Evolutionary conservation across 1,139 yeast genomes (phyloP), one percentile per base, ranked within the genome.

Genomic region (Pichia terricola): DNA sequence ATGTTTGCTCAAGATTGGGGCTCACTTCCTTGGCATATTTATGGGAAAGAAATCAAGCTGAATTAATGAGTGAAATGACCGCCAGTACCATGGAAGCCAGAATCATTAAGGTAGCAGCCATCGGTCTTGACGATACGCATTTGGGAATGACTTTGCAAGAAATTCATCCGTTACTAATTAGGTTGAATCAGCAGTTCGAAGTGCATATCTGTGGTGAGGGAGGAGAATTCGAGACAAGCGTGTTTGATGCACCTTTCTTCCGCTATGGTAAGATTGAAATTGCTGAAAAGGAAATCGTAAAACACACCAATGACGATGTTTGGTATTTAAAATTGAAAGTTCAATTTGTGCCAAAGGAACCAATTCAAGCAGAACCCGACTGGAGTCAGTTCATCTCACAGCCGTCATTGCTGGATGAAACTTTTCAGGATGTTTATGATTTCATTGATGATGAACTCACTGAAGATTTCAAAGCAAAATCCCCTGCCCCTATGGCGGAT

Each of bases 131-230:
- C 43, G 68, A 72, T 9, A 59, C 58, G 1, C 87, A 88, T 63
- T 67, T 91, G 48, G 95, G 94, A 1, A 72, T 75, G 58, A 67
- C 81, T 4, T 67, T 91, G 38, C 72, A 69, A 2, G 73, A 84
- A 51, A 66, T 83, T 53, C 74, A 75, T 45, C 82, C 87, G 0
- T 72, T 68, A 1, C 63, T 91, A 57, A 55, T 73, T 9, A 68
- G 68, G 36, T 66, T 89, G 52, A 83, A 89, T 57, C 53, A 61
- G 9, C 65, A 67, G 63, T 89, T 77, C 61, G 94, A 89, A 2
- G 85, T 89, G 8, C 96, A 91, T 61, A 78, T 91, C 0, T 91
- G 98, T 66, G 98, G 98, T 7, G 98, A 91, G 67, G 98, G 98
- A 26, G 98, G 98, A 1, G 98, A 91, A 62, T 91, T 88, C 61